These are phyloP conservation scores for Kodamaea fungicola DNA, from an alignment of 1,139 yeast species.

Conservation along the genomic window DNA sequence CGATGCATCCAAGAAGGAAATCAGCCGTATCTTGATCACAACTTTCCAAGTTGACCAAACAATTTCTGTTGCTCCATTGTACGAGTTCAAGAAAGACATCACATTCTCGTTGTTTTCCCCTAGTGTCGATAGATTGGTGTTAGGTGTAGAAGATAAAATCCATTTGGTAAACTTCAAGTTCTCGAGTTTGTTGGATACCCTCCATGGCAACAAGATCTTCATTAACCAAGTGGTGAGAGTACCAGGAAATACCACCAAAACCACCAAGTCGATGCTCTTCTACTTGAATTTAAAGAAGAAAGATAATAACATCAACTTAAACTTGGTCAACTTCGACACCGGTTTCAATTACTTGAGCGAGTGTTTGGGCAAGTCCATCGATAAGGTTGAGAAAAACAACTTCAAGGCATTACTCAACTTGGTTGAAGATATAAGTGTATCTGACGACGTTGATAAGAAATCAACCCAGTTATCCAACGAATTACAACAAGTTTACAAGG, in stretches of 20 bases:
- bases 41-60: constrained; percentile 20
- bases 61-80: constrained; percentile 19
- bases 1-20: constrained; percentile 13
- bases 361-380: constrained; percentile 64
- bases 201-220: constrained; percentile 24
- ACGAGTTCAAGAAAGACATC: constrained; percentile 11
- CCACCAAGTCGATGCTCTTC: constrained; percentile 41
- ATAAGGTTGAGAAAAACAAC: constrained; percentile 9
- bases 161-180: constrained; percentile 44
- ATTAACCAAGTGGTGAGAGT: constrained; percentile 38
- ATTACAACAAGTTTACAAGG: constrained; percentile 21
- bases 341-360: constrained; percentile 73
- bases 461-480: constrained; percentile 18
- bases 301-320: constrained; percentile 43
- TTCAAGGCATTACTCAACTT: constrained; percentile 16
- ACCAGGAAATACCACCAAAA: constrained; percentile 39
- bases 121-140: constrained; percentile 43
- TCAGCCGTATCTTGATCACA: constrained; percentile 20
- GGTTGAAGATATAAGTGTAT: constrained; percentile 9
- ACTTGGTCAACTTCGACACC: constrained; percentile 53
- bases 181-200: constrained; percentile 40
- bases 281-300: constrained; percentile 39
- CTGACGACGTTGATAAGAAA: constrained; percentile 18
- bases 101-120: constrained; percentile 29
- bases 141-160: constrained; percentile 37